Percentiles rank a stretch among this genome's conserved stretches.
Evolutionary conservation across 1,284 basidiomycete species (phyloP).

Genomic region (Phaffia rhodozyma): DNA sequence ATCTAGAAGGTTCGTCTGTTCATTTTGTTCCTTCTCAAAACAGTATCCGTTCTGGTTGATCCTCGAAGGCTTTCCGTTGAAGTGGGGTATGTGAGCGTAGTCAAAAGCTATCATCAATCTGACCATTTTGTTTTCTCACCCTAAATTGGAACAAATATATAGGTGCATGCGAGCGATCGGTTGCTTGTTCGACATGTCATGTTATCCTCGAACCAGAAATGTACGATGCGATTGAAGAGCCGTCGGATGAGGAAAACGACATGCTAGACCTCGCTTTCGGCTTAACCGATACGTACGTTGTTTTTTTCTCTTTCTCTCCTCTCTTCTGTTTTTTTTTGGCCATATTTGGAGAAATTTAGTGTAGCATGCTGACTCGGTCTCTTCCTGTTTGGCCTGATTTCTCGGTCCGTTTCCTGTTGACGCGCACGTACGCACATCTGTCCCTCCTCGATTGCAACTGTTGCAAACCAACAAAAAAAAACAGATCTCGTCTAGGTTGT

Average conservation of each 20-base stretch:
- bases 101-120: neutral
- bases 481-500: slow-evolving; percentile 47
- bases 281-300: slow-evolving; percentile 44
- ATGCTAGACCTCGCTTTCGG: slow-evolving; percentile 99
- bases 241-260: slow-evolving; percentile 93
- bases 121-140: too few relatives aligned
- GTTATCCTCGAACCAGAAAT: slow-evolving; percentile 72
- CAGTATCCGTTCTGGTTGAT: too few relatives aligned
- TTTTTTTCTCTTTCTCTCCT: neutral
- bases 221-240: slow-evolving; percentile 78
- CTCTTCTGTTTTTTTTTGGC: neutral
- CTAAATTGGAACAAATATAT: neutral
- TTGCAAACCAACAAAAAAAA: neutral
- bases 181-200: slow-evolving; percentile 97
- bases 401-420: neutral
- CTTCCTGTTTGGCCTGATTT: too few relatives aligned
- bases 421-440: slow-evolving; percentile 13
- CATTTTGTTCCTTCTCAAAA: neutral
- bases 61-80: neutral
- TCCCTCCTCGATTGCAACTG: slow-evolving; percentile 15
- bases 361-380: too few relatives aligned
- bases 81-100: neutral
- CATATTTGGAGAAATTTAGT: neutral
- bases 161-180: slow-evolving; percentile 82
- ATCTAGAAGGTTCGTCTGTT: slow-evolving; percentile 62